These are phyloP conservation scores for Leccinum boreale DNA, from an alignment of 768 basidiomycete species.

Conservation along the genomic window DNA sequence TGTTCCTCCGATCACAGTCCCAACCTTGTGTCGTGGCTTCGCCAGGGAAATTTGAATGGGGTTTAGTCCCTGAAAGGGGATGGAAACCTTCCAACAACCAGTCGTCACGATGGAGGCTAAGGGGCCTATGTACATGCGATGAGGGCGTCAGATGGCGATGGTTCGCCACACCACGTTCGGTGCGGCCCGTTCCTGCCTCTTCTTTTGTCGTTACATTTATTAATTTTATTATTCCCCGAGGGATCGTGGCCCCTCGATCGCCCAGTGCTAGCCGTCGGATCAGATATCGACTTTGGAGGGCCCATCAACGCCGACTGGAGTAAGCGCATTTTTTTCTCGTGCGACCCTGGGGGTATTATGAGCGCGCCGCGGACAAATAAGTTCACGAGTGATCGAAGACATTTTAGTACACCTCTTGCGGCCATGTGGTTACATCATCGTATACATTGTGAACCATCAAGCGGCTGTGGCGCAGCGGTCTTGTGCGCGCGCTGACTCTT, in stretches of 20 bases:
- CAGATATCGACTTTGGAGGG: neutral
- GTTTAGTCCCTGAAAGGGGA: conserved; percentile 11
- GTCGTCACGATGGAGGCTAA: neutral
- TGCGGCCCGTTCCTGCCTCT: neutral
- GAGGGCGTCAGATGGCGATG: conserved; percentile 1
- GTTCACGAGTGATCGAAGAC: neutral
- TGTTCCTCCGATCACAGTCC: conserved; percentile 15
- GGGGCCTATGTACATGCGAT: conserved; percentile 3
- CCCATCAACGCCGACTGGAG: neutral
- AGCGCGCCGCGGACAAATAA: conserved; percentile 11
- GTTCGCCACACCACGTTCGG: conserved; percentile 4
- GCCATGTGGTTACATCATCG: neutral
- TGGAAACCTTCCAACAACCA: neutral
- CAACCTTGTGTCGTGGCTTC: conserved; percentile 10
- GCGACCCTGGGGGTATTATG: conserved; percentile 1
- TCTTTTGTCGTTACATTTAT: neutral
- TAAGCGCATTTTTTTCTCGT: neutral
- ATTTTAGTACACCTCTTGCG: neutral
- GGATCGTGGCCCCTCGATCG: conserved; percentile 7
- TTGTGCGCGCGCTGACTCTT: neutral
- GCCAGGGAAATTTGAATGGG: conserved; percentile 16
- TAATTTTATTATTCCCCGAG: neutral
- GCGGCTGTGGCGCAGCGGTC: conserved; percentile 12
- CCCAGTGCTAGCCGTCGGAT: conserved; percentile 8
- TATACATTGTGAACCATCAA: neutral